A percentile compares a stretch with the other conserved stretches of the same genome.
Conservation (phyloP, 2,329 filamentous ascomycete genomes). For the Penicillium crustosum region DNA sequence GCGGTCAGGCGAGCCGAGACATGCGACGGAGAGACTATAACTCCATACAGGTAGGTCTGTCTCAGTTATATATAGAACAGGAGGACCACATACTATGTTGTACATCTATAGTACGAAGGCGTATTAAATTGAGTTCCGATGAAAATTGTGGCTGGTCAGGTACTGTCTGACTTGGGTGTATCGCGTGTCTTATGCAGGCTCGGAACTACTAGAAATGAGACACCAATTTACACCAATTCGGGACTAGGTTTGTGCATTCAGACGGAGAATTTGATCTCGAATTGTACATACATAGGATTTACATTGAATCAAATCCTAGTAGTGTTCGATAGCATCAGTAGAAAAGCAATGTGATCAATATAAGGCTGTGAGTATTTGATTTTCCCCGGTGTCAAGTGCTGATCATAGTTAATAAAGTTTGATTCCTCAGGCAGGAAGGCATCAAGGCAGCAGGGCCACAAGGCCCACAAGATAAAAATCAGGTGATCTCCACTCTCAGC, state of each 20-base stretch:
- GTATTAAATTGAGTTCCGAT: not conserved
- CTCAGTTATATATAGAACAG: not conserved
- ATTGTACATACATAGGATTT: not conserved
- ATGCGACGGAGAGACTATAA: not conserved
- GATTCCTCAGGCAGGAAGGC: not conserved
- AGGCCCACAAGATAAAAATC: constrained; percentile 29
- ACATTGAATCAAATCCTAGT: not conserved
- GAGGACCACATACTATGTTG: no score
- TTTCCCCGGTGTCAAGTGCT: not conserved
- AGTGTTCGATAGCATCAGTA: not conserved
- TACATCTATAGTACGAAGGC: not conserved
- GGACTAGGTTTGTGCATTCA: not conserved
- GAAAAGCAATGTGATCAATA: not conserved
- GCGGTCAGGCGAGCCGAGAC: constrained; percentile 29
- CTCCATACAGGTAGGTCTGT: not conserved
- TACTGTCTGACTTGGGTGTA: constrained; percentile 3
- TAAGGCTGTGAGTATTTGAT: not conserved
- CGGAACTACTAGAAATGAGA: not conserved
- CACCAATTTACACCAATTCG: not conserved
- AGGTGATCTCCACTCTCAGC: constrained; percentile 1
- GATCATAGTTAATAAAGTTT: not conserved
- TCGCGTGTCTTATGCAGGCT: constrained; percentile 1
- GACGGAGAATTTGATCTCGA: not conserved
- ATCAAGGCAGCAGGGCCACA: constrained; percentile 11
- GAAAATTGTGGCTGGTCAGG: constrained; percentile 9